phyloP scores from a whole-genome alignment of 176 grass and related monocot species.

The Elaeis guineensis region DNA sequence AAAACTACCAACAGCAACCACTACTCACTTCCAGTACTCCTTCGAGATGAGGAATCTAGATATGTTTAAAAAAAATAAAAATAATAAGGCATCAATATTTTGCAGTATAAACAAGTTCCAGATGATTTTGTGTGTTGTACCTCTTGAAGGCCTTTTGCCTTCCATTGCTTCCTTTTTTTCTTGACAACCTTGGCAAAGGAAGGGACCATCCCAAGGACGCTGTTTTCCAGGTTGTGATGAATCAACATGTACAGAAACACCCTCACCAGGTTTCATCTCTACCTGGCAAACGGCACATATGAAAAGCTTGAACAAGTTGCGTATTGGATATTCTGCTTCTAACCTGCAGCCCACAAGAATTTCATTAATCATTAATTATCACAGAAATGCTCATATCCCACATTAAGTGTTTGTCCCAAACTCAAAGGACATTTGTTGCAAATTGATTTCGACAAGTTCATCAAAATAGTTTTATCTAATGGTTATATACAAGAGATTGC shows the following conservation, averaged over 20 bases:
- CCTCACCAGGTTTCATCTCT: constrained; percentile 47
- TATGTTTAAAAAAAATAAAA: constrained; percentile 4
- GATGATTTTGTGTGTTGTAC: constrained; percentile 18
- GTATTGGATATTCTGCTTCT: constrained; percentile 53
- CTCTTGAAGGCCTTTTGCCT: constrained; percentile 49
- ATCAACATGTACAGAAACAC: constrained; percentile 60
- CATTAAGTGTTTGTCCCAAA: no score
- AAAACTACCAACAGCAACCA: background rate
- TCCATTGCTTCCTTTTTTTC: constrained; percentile 93
- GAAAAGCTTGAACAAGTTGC: constrained; percentile 64
- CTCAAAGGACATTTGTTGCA: no score
- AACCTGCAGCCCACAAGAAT: constrained; percentile 44
- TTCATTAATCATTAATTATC: background rate
- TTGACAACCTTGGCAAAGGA: constrained; percentile 73
- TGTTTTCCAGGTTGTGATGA: constrained; percentile 48
- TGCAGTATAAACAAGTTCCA: constrained; percentile 5
- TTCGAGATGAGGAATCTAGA: constrained; percentile 26
- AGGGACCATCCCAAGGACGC: constrained; percentile 75
- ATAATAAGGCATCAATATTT: constrained; percentile 4
- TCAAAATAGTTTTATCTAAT: no score
- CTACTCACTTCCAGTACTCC: constrained; percentile 19
- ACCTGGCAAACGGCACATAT: constrained; percentile 76
- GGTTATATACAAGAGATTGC: no score
- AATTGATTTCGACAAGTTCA: no score
- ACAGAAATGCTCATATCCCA: no score